phyloP scores from a whole-genome alignment of 345 rosid genomes.

The Dovyalis caffra region DNA sequence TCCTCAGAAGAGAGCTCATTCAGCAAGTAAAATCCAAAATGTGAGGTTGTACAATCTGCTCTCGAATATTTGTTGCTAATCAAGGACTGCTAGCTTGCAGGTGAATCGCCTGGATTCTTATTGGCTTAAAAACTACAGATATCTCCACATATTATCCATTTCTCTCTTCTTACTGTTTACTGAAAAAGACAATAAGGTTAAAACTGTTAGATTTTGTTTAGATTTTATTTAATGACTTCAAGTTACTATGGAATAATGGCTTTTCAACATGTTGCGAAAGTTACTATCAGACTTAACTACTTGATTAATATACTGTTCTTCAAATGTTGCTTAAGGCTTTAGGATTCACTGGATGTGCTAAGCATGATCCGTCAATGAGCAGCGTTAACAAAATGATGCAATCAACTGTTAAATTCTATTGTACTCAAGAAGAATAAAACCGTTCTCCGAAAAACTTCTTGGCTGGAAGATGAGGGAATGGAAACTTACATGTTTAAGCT shows the following conservation, averaged over 20 bases:
- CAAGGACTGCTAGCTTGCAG: neutral
- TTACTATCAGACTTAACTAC: too few species aligned
- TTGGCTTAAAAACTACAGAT: neutral
- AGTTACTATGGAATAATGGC: neutral
- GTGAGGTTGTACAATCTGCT: constrained; percentile 17
- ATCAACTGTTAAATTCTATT: too few species aligned
- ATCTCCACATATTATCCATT: neutral
- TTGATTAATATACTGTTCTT: neutral
- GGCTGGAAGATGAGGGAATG: too few species aligned
- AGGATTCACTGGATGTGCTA: neutral
- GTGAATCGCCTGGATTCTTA: neutral
- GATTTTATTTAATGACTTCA: neutral
- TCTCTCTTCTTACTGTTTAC: neutral
- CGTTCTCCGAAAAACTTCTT: too few species aligned
- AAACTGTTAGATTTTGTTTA: too few species aligned
- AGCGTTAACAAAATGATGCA: neutral
- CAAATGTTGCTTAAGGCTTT: neutral
- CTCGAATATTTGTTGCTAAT: neutral
- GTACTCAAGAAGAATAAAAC: too few species aligned
- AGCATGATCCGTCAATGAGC: neutral
- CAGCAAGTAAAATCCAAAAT: constrained; percentile 65
- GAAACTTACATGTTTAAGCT: too few species aligned
- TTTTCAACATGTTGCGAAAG: too few species aligned
- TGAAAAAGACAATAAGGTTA: too few species aligned
- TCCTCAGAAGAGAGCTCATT: constrained; percentile 74